Conservation (phyloP, 2,329 filamentous ascomycete genomes). For the Hirsutella thompsonii region DNA sequence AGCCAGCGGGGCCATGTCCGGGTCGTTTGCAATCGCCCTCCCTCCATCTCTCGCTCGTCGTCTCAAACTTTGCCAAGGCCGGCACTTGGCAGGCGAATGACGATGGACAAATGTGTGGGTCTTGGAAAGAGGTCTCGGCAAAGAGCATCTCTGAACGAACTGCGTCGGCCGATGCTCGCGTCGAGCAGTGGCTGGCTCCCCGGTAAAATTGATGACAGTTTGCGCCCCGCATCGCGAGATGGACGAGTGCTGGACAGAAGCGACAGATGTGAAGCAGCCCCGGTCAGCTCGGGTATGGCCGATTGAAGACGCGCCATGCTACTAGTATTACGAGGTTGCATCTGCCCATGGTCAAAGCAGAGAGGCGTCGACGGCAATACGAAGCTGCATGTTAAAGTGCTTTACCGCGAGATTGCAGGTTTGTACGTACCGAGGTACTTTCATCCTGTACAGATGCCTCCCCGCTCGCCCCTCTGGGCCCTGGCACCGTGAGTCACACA, state of each 20-base stretch:
- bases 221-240: background rate
- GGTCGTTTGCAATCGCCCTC: background rate
- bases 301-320: background rate
- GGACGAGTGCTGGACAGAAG: background rate
- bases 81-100: no score
- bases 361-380: no score
- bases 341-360: background rate
- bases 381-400: no score
- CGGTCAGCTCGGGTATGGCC: background rate
- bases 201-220: background rate
- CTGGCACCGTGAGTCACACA: no score
- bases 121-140: background rate
- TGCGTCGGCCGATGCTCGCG: background rate
- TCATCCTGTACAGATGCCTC: no score
- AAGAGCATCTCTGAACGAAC: background rate
- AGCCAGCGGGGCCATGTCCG: background rate
- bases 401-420: no score
- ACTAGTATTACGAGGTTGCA: background rate
- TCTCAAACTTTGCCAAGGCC: no score
- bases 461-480: no score
- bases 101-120: background rate
- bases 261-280: background rate
- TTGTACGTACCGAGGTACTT: no score
- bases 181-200: background rate
- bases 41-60: background rate